Base-by-base conservation (phyloP, 805 yeast genomes). In the Ogataea corticis region DNA sequence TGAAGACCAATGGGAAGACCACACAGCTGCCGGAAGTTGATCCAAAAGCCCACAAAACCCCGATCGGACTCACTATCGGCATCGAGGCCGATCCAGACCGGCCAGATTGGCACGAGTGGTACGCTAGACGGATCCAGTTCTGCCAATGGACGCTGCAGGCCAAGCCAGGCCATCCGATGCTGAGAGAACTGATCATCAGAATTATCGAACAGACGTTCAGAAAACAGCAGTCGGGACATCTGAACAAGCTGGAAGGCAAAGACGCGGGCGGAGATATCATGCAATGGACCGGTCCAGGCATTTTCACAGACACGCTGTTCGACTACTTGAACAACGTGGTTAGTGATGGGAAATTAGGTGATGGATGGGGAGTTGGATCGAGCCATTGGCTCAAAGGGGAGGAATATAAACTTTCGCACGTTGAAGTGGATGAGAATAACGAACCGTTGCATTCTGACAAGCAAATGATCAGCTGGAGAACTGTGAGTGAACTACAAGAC, bases 21-120 rank as follows among this genome's bases (percentile, higher is more conserved):
- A 13, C 35, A 12, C 39, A 43, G 13, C 17, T 48, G 14, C 48
- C 55, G 1, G 40, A 11, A 12, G 44, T 51, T 25, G 48, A 55
- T 58, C 64, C 31, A 62, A 59, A 45, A 61, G 62, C 35, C 13
- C 42, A 56, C 35, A 48, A 28, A 14, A 54, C 61, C 2, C 59
- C 61, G n/a, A 77, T 88, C 2, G 98, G 98, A 0, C 71, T 92
- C 17, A 82, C 84, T 2, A 78, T 92, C 7, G 98, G 98, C 0
- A 87, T 92, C 34, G 99, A 94, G 63, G 97, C 97, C 1, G 99
- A 92, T 57, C 97, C 98, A 0, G 97, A 92, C 63, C 73, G 98
- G 54, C 84, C 84, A 0, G 98, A 92, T 65, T 94, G 99, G 99
- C 69, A 76, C 23, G 85, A 84, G 7, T 90, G 95, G 91, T 92